phyloP scores from a whole-genome alignment of 164 flowering plant species.

The Tetracentron sinense region DNA sequence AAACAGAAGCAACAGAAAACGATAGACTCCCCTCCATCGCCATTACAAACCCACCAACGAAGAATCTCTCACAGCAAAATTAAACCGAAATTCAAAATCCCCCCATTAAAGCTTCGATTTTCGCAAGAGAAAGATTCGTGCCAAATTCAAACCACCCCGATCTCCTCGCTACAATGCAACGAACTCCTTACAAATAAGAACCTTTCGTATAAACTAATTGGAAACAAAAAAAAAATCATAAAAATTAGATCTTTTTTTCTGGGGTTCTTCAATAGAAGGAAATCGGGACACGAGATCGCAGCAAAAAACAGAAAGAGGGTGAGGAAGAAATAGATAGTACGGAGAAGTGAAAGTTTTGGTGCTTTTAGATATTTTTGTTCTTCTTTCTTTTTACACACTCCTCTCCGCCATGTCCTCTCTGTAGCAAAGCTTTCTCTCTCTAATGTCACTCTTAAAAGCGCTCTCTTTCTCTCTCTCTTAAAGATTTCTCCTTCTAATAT shows the following conservation, averaged over 20 bases:
- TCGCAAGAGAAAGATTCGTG: not conserved
- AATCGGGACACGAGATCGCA: not conserved
- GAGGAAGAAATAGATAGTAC: not conserved
- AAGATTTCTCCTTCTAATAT: constrained; percentile 20
- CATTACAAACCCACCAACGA: constrained; percentile 19
- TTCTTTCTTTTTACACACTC: constrained; percentile 3
- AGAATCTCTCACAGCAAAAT: constrained; percentile 2
- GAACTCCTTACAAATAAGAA: no score
- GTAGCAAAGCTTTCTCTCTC: constrained; percentile 10
- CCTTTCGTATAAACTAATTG: not conserved
- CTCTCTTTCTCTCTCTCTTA: no score
- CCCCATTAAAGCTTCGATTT: not conserved
- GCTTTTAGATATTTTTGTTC: no score
- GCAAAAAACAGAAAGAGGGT: not conserved
- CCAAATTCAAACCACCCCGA: no score
- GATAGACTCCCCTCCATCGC: constrained; percentile 41
- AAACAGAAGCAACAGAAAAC: constrained; percentile 48
- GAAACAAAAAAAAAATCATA: not conserved
- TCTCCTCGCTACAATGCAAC: not conserved
- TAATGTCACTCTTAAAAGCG: constrained; percentile 9
- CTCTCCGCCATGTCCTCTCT: constrained; percentile 18
- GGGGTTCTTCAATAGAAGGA: no score
- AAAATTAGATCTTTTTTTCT: no score
- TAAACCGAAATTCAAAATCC: not conserved
- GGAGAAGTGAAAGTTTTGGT: not conserved